phyloP scores from a whole-genome alignment of 176 grass and related monocot species.

The Alopecurus myosuroides region DNA sequence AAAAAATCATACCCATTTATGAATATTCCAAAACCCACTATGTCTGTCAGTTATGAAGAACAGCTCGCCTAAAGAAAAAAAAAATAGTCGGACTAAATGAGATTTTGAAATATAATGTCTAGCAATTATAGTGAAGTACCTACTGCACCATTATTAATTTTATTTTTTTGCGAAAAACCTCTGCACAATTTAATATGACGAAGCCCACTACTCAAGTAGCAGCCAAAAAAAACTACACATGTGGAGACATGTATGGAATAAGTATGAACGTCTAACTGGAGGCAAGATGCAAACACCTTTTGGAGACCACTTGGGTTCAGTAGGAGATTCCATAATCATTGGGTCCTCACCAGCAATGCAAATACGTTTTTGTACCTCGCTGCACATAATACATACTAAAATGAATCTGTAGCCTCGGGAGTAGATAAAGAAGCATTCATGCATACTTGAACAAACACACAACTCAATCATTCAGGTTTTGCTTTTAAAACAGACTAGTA shows the following conservation, averaged over 20 bases:
- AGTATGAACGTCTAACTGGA: background rate
- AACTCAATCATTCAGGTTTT: background rate
- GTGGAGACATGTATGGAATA: background rate
- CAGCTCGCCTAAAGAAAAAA: slow-evolving; percentile 69
- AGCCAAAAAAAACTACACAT: no score
- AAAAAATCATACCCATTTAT: slow-evolving; percentile 79
- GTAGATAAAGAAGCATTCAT: background rate
- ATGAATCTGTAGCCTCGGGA: background rate
- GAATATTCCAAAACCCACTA: slow-evolving; percentile 93
- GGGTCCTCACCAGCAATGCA: slow-evolving; percentile 81
- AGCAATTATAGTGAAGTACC: background rate
- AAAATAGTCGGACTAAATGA: slow-evolving; percentile 11
- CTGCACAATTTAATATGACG: background rate
- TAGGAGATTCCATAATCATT: slow-evolving; percentile 78
- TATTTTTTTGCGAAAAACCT: no score
- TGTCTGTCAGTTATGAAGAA: slow-evolving; percentile 87
- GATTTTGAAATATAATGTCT: slow-evolving; percentile 5
- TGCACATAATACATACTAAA: slow-evolving; percentile 13
- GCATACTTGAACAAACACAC: background rate
- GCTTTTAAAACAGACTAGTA: background rate
- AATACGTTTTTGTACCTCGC: slow-evolving; percentile 51
- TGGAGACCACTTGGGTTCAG: slow-evolving; percentile 95
- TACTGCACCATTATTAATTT: no score
- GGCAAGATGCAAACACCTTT: slow-evolving; percentile 46
- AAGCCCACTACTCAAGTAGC: no score